Percentiles rank a stretch among this genome's conserved stretches.
phyloP scores from a whole-genome alignment of 2,329 filamentous ascomycete species.

The Colletotrichum navitas region DNA sequence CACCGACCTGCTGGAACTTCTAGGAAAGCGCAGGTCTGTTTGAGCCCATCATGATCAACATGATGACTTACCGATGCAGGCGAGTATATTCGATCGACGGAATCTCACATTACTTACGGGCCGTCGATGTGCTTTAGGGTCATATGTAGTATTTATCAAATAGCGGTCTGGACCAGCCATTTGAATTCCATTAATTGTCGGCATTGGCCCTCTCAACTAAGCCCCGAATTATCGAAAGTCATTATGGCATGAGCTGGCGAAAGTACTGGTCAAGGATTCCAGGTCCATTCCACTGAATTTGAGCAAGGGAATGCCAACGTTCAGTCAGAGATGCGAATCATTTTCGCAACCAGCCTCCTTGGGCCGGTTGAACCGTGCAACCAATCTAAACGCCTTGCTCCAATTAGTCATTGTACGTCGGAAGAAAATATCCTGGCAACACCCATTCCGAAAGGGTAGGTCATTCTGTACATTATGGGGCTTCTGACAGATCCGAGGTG shows the following conservation, averaged over 20 bases:
- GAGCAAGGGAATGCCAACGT: conserved; percentile 24
- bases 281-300: neutral
- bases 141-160: neutral
- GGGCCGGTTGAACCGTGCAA: conserved; percentile 4
- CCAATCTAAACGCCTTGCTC: neutral
- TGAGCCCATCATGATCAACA: neutral
- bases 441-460: conserved; percentile 22
- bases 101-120: neutral
- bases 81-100: conserved; percentile 7
- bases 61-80: conserved; percentile 1
- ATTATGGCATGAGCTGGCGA: conserved; percentile 9
- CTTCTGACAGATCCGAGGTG: neutral
- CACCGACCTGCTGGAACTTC: neutral
- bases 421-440: conserved; percentile 15
- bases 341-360: neutral
- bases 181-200: neutral
- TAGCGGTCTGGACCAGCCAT: conserved; percentile 22
- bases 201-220: neutral
- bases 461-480: conserved; percentile 18
- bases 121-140: conserved; percentile 10
- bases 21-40: neutral
- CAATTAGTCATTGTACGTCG: neutral
- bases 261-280: conserved; percentile 12
- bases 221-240: neutral
- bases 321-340: no score